Base-by-base conservation (phyloP, 2,329 filamentous ascomycete genomes). In the Aspergillus aculeatus region DNA sequence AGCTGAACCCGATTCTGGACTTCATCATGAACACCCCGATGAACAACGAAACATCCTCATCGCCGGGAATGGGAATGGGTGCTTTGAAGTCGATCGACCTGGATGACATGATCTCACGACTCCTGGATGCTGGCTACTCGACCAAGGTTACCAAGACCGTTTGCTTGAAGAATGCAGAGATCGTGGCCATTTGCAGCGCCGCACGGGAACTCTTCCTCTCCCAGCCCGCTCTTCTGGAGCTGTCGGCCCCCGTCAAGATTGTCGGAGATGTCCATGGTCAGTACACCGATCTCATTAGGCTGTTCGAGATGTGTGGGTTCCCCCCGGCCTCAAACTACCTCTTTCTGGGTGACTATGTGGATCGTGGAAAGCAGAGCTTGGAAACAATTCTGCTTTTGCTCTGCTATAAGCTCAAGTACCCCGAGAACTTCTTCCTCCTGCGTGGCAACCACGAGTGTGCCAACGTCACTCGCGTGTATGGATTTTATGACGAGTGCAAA, bases 291-390 rank as follows among this genome's bases (percentile, higher is more conserved):
- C 81, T 98, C 54, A 96, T 98, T 70, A 88, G 94, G 64, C 91
- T 98, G 85, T 98, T 98, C 71, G 94, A 98, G 76, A 97, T 97
- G 93, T 97, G 94, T 73, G 94, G 94, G 5, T 98, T 97, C 71
- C 94, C 94, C 7, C 94, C 94, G 2, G 89, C 86, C 63, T 86
- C 92, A 44, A 98, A 98, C 80, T 98, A 92, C 73, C 84, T 98
- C 54, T 98, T 97, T 78, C 82, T 98, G 4, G 94, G 94, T 54
- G 94, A 98, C 75, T 98, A 98, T 73, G 94, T 98, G 71, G 94
- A 98, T 75, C 88, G 94, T 57, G 94, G 94, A 68, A 98, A 98
- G 81, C 92, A 97, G 76, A 96, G 91, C 47, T 82, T 98, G 62
- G 94, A 98, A 78, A 98, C 94, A 0, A 98, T 98, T 64, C 83